Conservation (phyloP, 495 filamentous ascomycete species). For the Neurospora sp. region DNA sequence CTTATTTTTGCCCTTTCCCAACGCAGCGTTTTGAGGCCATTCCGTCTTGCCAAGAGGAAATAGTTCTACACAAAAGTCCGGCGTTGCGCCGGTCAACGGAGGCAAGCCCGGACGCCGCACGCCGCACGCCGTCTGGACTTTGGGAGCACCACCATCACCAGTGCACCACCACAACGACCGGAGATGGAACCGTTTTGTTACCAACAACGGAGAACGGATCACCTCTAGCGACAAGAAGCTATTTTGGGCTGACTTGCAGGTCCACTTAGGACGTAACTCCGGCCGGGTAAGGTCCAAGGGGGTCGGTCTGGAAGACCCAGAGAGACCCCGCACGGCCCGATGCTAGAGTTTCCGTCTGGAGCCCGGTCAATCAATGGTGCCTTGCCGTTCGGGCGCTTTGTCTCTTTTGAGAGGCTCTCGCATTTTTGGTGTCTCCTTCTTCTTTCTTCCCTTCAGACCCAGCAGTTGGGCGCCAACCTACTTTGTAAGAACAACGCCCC, state of each 20-base stretch:
- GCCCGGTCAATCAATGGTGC: not conserved
- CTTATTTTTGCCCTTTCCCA: not conserved
- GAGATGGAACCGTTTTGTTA: not conserved
- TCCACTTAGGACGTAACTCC: not conserved
- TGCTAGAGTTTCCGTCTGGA: not conserved
- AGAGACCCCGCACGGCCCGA: not conserved
- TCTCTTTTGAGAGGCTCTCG: not conserved
- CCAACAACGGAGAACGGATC: not conserved
- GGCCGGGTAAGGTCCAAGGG: not conserved
- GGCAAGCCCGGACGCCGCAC: not conserved
- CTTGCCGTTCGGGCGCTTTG: not conserved
- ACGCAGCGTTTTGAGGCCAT: not conserved
- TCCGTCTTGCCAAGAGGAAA: not conserved
- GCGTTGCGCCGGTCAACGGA: not conserved
- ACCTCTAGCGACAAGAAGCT: not conserved
- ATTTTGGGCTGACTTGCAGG: not conserved
- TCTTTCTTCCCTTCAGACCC: not conserved
- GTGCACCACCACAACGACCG: not conserved
- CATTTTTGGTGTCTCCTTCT: not conserved
- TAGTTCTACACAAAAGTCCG: not conserved
- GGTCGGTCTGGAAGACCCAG: not conserved
- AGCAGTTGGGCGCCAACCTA: not conserved
- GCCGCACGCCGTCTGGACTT: not conserved
- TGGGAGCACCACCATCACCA: not conserved
- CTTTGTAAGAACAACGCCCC: not conserved